phyloP scores from a whole-genome alignment of 352 stramenopile species.

The Elongisporangium prolatum region DNA sequence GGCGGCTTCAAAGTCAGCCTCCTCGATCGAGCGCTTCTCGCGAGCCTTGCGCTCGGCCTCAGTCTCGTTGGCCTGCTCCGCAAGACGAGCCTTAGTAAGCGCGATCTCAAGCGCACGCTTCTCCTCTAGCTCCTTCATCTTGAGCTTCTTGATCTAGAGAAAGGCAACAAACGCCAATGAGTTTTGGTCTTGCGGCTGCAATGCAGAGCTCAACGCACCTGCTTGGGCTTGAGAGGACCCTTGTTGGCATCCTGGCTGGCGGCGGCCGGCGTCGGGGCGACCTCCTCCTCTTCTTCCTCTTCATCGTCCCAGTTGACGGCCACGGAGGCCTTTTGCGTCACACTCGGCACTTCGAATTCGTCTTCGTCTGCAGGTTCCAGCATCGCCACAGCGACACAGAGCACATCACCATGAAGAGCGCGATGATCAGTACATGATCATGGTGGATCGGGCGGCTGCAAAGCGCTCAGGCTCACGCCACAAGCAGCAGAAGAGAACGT shows the following conservation, averaged over 20 bases:
- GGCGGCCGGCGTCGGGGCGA: constrained; percentile 15
- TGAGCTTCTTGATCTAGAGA: constrained; percentile 74
- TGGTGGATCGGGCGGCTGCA: neutral
- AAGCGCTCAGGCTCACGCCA: neutral
- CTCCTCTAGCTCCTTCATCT: constrained; percentile 82
- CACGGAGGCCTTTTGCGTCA: constrained; percentile 35
- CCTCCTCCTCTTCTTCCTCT: constrained; percentile 67
- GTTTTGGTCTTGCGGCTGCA: too few relatives aligned
- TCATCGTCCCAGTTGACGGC: constrained; percentile 72
- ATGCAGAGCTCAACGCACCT: constrained; percentile 11
- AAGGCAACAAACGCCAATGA: neutral
- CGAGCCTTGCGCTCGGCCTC: constrained; percentile 52
- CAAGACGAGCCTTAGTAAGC: constrained; percentile 67
- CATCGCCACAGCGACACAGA: neutral
- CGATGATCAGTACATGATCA: neutral
- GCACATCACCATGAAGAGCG: neutral
- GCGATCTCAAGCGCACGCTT: constrained; percentile 76
- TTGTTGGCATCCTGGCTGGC: constrained; percentile 25
- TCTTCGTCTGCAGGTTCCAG: constrained; percentile 52
- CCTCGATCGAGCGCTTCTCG: constrained; percentile 57
- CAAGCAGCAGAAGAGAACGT: constrained; percentile 9
- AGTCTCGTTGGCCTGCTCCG: constrained; percentile 63
- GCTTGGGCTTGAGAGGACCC: constrained; percentile 75
- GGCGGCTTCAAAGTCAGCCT: constrained; percentile 72
- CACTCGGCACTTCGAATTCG: constrained; percentile 74